These are phyloP conservation scores for Tetrastigma voinierianum DNA, from an alignment of 164 flowering plant species.

Conservation along the genomic window DNA sequence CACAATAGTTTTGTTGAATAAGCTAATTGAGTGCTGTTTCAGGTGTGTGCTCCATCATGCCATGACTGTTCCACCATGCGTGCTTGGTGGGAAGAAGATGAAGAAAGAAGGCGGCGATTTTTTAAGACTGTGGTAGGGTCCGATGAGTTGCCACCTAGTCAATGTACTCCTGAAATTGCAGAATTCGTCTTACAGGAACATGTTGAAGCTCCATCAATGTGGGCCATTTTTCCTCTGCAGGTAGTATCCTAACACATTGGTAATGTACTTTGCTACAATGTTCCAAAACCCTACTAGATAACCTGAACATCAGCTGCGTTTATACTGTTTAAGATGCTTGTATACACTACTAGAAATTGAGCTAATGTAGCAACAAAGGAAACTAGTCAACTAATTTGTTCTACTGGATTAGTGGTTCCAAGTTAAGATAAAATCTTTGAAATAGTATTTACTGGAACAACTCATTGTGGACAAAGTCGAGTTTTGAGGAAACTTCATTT, in stretches of 20 bases:
- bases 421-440: no score
- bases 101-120: conserved; percentile 73
- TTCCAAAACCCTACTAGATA: background rate
- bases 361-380: no score
- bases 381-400: no score
- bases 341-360: no score
- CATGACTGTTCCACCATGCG: conserved; percentile 97
- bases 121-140: conserved; percentile 66
- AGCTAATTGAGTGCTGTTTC: conserved; percentile 2
- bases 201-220: conserved; percentile 96
- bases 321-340: no score
- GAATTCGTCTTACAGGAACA: conserved; percentile 69
- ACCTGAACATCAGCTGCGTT: background rate
- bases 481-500: no score
- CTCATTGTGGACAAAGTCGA: no score
- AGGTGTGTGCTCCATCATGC: conserved; percentile 99
- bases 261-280: background rate
- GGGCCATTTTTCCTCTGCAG: conserved; percentile 99
- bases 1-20: no score
- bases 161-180: conserved; percentile 78
- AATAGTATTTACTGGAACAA: no score
- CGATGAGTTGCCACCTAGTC: conserved; percentile 62
- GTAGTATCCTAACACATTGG: conserved; percentile 29
- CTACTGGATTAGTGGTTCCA: no score
- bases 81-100: conserved; percentile 99